Evolutionary conservation across 1,139 yeast species (phyloP), one percentile per base, ranked within the genome.

Genomic region (Kluyveromyces sp.): DNA sequence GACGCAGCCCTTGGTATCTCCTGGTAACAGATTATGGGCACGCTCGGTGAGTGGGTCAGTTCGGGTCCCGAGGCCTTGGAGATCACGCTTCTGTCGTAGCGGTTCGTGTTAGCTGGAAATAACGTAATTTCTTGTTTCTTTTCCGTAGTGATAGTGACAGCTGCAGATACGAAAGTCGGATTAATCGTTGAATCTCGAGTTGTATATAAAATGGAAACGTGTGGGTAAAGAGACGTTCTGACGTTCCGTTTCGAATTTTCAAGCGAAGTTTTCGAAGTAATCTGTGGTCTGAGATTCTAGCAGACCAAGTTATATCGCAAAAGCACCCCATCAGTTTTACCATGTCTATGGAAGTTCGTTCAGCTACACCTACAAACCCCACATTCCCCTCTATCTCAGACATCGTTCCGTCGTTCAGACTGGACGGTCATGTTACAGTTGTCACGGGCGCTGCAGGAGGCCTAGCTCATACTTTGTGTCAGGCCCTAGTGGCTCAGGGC

Each of bases 381-480:
- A 37, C 43, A 15, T 46, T 54, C 33, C 57, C 59, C 12, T 38
- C 46, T 15, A 43, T 55, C n/a, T 39, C 51, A 13, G 62, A 60
- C 40, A 48, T 62, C 39, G 63, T 70, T 28, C 75, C 75, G 46
- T 56, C 61, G 2, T 71, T 70, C 58, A 65, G 78, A 66, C 72
- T 83, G 52, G 88, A 81, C 54, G 84, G 84, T 44, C 78, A 80
- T 63, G 69, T 83, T 46, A 87, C 86, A 36, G 72, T 84, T 43
- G 67, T 84, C 52, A 84, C 94, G 29, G 94, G 94, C 42, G 94
- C 94, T 15, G 80, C 88, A 26, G 94, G 94, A 42, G 94, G 94
- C 17, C 69, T 84, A 54, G 82, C 88, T 2, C 67, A 79, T 28
- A 78, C 83, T 15, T 63, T 83, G 41, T 69, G 81, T 40, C 74